Base-by-base conservation (phyloP, 257 asterid species). In the Penstemon newberryi region DNA sequence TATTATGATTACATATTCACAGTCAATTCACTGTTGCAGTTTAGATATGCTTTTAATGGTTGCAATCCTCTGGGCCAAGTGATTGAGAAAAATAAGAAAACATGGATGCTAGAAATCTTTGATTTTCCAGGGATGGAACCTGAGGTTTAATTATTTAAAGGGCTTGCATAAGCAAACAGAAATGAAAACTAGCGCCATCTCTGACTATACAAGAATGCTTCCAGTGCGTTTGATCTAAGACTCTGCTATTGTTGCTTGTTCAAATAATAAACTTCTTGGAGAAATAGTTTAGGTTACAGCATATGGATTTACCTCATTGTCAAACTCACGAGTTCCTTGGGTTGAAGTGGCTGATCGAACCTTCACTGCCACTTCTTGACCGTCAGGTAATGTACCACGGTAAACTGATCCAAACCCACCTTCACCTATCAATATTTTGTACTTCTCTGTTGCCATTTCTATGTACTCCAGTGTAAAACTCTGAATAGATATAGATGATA, bases 351-450 rank as follows among this genome's bases (percentile, higher is more conserved):
- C 82, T 65, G 97, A 91, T 67, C 96, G 81, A 71, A 91, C 97
- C 81, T 91, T 91, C 67, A 88, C 97, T 10, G 97, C 97, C 53
- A 91, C 95, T 73, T 91, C 97, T 78, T 86, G 79, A 60, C 96
- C 95, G 9, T 91, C 97, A 41, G 81, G 78, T 53, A 86, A 78
- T 67, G 92, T 86, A 45, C 97, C 97, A 63, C 86, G 83, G 57
- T 86, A 91, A 51, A 91, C 97, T 25, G 96, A 63, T 61, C 97
- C 97, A 42, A 91, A 91, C 18, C 96, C 97, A 19, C 97, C 97
- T 83, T 91, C 97, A 53, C 97, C 97, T 73, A 91, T 89, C 81
- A 85, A 63, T 72, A 86, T 79, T 75, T 83, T 86, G 89, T 91
- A 91, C 53, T 73, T 82, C 68, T 86, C 82, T 8, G 92, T 91